A percentile compares a stretch with the other conserved stretches of the same genome.
Evolutionary conservation across 768 basidiomycete genomes (phyloP).

Genomic region (Pisolithus microcarpus): DNA sequence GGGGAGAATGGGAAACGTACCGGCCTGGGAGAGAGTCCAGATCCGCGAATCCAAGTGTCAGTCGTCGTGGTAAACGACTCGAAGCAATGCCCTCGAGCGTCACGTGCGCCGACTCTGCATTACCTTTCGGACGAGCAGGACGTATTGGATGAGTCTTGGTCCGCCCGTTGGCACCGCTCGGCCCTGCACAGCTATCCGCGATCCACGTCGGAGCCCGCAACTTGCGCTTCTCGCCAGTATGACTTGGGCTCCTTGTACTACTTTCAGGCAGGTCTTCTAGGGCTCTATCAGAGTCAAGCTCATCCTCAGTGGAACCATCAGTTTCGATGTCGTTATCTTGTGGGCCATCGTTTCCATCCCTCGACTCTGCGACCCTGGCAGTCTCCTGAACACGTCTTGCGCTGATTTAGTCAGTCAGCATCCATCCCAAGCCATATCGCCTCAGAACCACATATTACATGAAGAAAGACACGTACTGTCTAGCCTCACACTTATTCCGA

Average conservation of each 20-base stretch:
- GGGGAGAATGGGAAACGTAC: conserved; percentile 32
- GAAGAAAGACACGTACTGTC: conserved; percentile 45
- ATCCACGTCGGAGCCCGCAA: conserved; percentile 15
- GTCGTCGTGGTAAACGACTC: conserved; percentile 20
- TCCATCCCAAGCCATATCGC: background rate
- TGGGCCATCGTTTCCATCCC: conserved; percentile 26
- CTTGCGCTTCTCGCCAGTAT: conserved; percentile 19
- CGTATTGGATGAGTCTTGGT: conserved; percentile 20
- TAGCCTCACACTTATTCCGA: conserved; percentile 64
- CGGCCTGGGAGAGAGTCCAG: conserved; percentile 54
- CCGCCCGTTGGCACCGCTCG: conserved; percentile 5
- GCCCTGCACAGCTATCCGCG: conserved; percentile 7
- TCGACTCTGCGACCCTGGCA: conserved; percentile 43
- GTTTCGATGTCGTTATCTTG: conserved; percentile 20
- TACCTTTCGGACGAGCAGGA: conserved; percentile 21
- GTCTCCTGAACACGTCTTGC: conserved; percentile 52
- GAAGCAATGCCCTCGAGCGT: conserved; percentile 11
- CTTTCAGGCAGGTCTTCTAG: conserved; percentile 17
- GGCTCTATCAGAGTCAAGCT: conserved; percentile 32
- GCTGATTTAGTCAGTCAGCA: conserved; percentile 25
- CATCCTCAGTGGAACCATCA: conserved; percentile 29
- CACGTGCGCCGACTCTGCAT: conserved; percentile 13
- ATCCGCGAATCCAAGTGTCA: conserved; percentile 41
- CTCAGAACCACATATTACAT: background rate
- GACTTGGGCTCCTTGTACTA: conserved; percentile 4